A percentile compares a stretch with the other conserved stretches of the same genome.
phyloP scores from a whole-genome alignment of 2,329 filamentous ascomycete species.

The Colletotrichum kahawae region DNA sequence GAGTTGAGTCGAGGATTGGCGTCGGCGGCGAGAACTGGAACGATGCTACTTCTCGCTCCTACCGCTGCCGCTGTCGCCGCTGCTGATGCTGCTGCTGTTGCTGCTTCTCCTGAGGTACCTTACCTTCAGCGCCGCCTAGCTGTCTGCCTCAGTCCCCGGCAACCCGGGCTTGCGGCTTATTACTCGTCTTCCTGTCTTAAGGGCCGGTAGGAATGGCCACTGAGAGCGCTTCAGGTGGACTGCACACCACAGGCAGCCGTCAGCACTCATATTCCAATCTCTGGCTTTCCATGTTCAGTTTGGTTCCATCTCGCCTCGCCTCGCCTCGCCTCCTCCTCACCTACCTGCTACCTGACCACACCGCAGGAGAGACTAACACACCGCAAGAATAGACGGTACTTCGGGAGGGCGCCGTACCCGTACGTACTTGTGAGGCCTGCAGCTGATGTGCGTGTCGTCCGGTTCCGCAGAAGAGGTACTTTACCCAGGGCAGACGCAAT shows the following conservation, averaged over 20 bases:
- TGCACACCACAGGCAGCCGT: constrained; percentile 9
- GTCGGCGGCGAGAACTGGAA: not conserved
- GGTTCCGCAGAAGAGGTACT: not conserved
- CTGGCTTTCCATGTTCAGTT: not conserved
- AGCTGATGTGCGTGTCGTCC: not conserved
- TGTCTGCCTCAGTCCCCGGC: not conserved
- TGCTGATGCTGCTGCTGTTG: not conserved
- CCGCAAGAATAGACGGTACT: not conserved
- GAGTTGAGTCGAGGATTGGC: not conserved
- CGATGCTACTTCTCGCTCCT: not conserved
- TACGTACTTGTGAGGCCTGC: not conserved
- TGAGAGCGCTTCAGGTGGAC: not conserved
- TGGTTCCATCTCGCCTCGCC: not conserved
- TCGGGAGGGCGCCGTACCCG: not conserved
- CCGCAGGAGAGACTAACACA: not conserved
- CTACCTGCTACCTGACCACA: not conserved
- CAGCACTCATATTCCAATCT: not conserved
- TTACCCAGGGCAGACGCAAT: not conserved
- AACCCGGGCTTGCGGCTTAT: constrained; percentile 1
- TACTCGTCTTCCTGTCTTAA: not conserved
- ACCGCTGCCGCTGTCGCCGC: not conserved
- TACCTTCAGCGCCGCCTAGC: not conserved
- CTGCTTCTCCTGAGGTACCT: not conserved
- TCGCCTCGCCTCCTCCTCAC: not conserved
- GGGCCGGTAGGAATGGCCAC: not conserved